phyloP scores from a whole-genome alignment of 208 protist species.

The Trypanosoma avium region DNA sequence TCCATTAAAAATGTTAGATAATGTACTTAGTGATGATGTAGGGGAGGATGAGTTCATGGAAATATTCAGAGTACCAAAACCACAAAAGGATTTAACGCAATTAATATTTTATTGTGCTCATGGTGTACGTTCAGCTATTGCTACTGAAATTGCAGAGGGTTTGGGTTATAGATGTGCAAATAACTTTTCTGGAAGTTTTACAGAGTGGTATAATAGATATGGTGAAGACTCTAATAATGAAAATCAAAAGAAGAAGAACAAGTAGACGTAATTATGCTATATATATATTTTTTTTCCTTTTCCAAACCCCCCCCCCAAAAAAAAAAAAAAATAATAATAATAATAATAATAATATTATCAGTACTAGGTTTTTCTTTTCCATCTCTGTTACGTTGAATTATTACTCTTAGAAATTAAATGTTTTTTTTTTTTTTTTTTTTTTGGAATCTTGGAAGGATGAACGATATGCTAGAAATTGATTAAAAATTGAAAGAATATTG shows the following conservation, averaged over 20 bases:
- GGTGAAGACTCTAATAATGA: background rate
- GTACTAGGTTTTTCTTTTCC: no score
- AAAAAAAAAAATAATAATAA: no score
- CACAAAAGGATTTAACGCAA: conserved; percentile 36
- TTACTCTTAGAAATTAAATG: no score
- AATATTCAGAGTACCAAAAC: conserved; percentile 45
- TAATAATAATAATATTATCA: no score
- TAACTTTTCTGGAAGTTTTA: conserved; percentile 70
- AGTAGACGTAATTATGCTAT: no score
- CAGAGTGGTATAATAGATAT: conserved; percentile 40
- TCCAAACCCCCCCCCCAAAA: no score
- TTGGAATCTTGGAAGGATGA: no score
- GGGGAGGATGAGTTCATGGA: conserved; percentile 50
- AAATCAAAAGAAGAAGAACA: background rate
- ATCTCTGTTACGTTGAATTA: no score
- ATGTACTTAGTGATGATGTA: conserved; percentile 40
- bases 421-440: no score
- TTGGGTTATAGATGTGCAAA: conserved; percentile 47
- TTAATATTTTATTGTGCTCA: conserved; percentile 79
- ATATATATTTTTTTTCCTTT: no score
- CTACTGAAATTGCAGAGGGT: conserved; percentile 61
- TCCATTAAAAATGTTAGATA: conserved; percentile 52
- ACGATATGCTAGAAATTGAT: no score
- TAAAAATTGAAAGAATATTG: no score
- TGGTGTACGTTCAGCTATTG: conserved; percentile 62